These are phyloP conservation scores for Fusarium fujikuroi DNA, from an alignment of 2,329 filamentous ascomycete genomes.

Conservation along the genomic window DNA sequence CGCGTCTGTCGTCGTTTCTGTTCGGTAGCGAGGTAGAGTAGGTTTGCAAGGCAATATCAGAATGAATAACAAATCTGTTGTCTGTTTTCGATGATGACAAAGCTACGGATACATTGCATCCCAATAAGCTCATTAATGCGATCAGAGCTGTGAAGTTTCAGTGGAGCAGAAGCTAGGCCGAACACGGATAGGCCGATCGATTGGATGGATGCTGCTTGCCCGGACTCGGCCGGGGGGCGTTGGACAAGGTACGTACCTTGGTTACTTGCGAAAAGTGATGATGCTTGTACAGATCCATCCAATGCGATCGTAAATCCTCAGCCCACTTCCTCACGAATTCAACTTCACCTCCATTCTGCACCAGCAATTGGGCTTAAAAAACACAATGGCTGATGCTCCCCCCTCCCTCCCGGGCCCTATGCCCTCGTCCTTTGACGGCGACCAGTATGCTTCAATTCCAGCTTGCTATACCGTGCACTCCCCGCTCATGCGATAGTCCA, in stretches of 20 bases:
- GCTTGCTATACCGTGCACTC: slow-evolving; percentile 19
- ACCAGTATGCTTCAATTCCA: slow-evolving; percentile 64
- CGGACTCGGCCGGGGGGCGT: neutral
- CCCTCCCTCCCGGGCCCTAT: slow-evolving; percentile 60
- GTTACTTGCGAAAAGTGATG: slow-evolving; percentile 33
- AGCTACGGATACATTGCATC: slow-evolving; percentile 4
- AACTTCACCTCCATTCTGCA: slow-evolving; percentile 1
- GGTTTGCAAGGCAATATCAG: neutral
- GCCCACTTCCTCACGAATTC: slow-evolving; percentile 37
- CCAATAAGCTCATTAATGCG: slow-evolving; percentile 18
- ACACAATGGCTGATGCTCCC: slow-evolving; percentile 49
- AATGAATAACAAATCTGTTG: slow-evolving; percentile 6
- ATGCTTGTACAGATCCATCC: slow-evolving; percentile 34
- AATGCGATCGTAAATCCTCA: slow-evolving; percentile 40
- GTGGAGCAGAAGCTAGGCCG: slow-evolving; percentile 17
- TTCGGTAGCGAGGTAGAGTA: neutral
- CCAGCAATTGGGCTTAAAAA: slow-evolving; percentile 9
- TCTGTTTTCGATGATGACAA: slow-evolving; percentile 38
- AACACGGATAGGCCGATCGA: neutral
- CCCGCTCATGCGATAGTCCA: slow-evolving; percentile 52
- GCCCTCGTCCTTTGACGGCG: slow-evolving; percentile 84
- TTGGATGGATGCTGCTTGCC: neutral
- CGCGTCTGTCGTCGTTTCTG: neutral
- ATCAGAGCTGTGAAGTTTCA: slow-evolving; percentile 21
- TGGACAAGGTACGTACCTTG: slow-evolving; percentile 21